Conservation (phyloP, 352 stramenopile species). For the Thalassiosira oceanica region DNA sequence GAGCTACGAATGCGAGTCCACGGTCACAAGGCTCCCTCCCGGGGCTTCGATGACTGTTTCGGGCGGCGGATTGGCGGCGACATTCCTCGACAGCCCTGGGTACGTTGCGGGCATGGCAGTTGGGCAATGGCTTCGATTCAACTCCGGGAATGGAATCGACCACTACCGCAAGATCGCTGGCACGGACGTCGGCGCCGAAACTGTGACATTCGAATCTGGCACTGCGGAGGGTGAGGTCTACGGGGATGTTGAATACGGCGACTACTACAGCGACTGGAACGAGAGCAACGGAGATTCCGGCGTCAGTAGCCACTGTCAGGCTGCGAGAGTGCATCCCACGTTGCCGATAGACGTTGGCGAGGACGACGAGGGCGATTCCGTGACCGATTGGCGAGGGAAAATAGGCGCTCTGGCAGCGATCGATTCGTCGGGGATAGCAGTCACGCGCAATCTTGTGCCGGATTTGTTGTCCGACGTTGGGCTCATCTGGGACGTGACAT, state of each 20-base stretch:
- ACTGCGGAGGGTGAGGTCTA: constrained; percentile 34
- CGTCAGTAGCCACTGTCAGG: constrained; percentile 60
- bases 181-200: constrained; percentile 25
- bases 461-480: constrained; percentile 54
- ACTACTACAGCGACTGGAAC: constrained; percentile 66
- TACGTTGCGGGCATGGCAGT: constrained; percentile 30
- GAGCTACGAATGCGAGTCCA: constrained; percentile 79
- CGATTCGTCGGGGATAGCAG: constrained; percentile 53
- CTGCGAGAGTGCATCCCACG: constrained; percentile 44
- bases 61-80: constrained; percentile 46
- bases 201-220: constrained; percentile 34
- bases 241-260: constrained; percentile 66
- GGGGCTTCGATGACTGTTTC: constrained; percentile 45
- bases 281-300: constrained; percentile 45
- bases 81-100: constrained; percentile 42
- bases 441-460: constrained; percentile 43
- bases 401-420: constrained; percentile 78
- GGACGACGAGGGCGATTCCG: constrained; percentile 37
- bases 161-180: constrained; percentile 45
- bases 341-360: constrained; percentile 79
- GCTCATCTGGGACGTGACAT: constrained; percentile 70
- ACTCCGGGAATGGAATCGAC: constrained; percentile 51
- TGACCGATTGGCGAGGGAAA: constrained; percentile 66
- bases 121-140: constrained; percentile 57
- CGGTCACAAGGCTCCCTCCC: constrained; percentile 21